These are phyloP conservation scores for Hymenoscyphus infarciens DNA, from an alignment of 2,329 filamentous ascomycete genomes.

Conservation along the genomic window DNA sequence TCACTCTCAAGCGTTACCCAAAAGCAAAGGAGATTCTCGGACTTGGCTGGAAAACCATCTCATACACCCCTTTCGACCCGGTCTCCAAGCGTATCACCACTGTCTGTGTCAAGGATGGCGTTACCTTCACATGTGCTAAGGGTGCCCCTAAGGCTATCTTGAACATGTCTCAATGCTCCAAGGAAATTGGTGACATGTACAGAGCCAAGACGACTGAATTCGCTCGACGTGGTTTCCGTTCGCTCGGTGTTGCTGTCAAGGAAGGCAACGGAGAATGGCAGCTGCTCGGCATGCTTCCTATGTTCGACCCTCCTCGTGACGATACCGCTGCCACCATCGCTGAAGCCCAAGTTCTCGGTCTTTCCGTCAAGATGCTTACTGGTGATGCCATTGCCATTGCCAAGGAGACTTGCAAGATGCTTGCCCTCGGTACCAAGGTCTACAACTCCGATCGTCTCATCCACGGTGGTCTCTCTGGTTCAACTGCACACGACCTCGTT, in stretches of 20 bases:
- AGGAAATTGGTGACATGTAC: constrained; percentile 63
- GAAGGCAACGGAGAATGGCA: constrained; percentile 70
- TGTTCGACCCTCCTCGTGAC: constrained; percentile 77
- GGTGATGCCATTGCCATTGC: constrained; percentile 77
- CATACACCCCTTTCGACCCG: constrained; percentile 74
- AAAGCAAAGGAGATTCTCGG: constrained; percentile 73
- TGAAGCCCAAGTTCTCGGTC: constrained; percentile 72
- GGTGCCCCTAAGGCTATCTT: constrained; percentile 75
- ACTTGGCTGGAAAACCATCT: constrained; percentile 72
- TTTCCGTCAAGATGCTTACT: constrained; percentile 78
- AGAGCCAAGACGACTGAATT: constrained; percentile 71
- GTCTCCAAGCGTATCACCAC: constrained; percentile 77
- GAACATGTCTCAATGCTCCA: constrained; percentile 63
- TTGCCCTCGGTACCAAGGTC: constrained; percentile 74
- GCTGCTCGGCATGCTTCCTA: constrained; percentile 71
- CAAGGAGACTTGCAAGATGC: constrained; percentile 80
- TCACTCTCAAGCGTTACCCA: constrained; percentile 72
- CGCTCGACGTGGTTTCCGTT: constrained; percentile 75
- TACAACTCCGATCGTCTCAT: constrained; percentile 78
- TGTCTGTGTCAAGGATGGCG: constrained; percentile 64
- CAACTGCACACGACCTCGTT: constrained; percentile 71
- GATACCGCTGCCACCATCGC: constrained; percentile 76
- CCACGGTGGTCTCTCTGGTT: constrained; percentile 69
- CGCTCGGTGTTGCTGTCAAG: constrained; percentile 74
- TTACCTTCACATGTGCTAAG: constrained; percentile 71